Percentiles rank a stretch among this genome's conserved stretches.
Conservation (phyloP, 2,329 filamentous ascomycete species). For the Fragosphaeria purpurea region DNA sequence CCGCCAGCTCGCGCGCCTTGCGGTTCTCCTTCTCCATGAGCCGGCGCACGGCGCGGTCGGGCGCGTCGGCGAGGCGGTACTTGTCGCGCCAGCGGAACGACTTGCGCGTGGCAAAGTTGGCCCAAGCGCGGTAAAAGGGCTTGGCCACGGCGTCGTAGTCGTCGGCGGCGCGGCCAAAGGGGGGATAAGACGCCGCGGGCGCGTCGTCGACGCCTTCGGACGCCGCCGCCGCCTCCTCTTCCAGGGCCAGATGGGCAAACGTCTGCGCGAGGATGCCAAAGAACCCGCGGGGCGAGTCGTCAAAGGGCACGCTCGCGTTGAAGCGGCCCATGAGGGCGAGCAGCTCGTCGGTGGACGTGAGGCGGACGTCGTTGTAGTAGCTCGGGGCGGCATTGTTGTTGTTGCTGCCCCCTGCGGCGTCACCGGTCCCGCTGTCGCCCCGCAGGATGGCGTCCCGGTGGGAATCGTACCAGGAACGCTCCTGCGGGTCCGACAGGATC, state of each 20-base stretch:
- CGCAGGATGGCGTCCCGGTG: slow-evolving; percentile 78
- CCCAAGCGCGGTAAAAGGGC: slow-evolving; percentile 74
- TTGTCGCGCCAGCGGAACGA: slow-evolving; percentile 83
- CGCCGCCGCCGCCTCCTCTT: slow-evolving; percentile 67
- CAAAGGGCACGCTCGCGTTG: slow-evolving; percentile 66
- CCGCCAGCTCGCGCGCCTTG: slow-evolving; percentile 68
- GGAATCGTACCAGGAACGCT: slow-evolving; percentile 95
- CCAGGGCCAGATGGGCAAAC: slow-evolving; percentile 70
- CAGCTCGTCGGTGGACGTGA: slow-evolving; percentile 76
- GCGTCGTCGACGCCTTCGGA: slow-evolving; percentile 46
- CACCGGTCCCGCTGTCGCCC: slow-evolving; percentile 41
- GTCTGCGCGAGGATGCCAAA: slow-evolving; percentile 67
- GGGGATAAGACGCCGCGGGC: slow-evolving; percentile 53
- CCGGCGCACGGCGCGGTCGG: slow-evolving; percentile 71
- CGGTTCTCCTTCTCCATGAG: slow-evolving; percentile 95
- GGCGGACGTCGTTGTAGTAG: slow-evolving; percentile 52
- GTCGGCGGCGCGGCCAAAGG: slow-evolving; percentile 71
- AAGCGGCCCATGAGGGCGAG: slow-evolving; percentile 70
- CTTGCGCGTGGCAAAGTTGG: slow-evolving; percentile 72
- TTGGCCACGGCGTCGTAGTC: slow-evolving; percentile 66
- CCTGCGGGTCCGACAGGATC: slow-evolving; percentile 89
- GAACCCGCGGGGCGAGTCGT: slow-evolving; percentile 72
- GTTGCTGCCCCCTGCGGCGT: slow-evolving; percentile 23
- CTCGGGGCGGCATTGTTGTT: slow-evolving; percentile 26
- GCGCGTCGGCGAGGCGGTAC: slow-evolving; percentile 74